These are phyloP conservation scores for Citrus sinensis DNA, from an alignment of 345 rosid species.

Conservation along the genomic window DVS_A1.0 CM039162.1:4197501-4198000, in stretches of 20 bases:
- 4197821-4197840: too few relatives aligned
- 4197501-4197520: constrained; percentile 20
- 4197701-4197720: constrained; percentile 19
- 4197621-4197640: constrained; percentile 1
- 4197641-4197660: constrained; percentile 31
- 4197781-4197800: constrained; percentile 28
- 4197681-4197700: constrained; percentile 10
- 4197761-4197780: constrained; percentile 16
- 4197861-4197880: background rate
- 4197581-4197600: constrained; percentile 28
- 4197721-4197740: constrained; percentile 13
- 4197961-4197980: too few relatives aligned
- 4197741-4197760: constrained; percentile 24
- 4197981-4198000: background rate
- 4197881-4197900: too few relatives aligned
- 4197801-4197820: background rate
- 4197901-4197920: too few relatives aligned
- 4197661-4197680: constrained; percentile 43
- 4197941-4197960: too few relatives aligned
- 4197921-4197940: too few relatives aligned
- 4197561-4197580: constrained; percentile 14
- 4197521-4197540: background rate
- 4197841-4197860: too few relatives aligned
- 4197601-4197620: constrained; percentile 20
- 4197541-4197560: background rate